Evolutionary conservation across 352 stramenopile genomes (phyloP).

Genomic region (Pythium monospermum): DNA sequence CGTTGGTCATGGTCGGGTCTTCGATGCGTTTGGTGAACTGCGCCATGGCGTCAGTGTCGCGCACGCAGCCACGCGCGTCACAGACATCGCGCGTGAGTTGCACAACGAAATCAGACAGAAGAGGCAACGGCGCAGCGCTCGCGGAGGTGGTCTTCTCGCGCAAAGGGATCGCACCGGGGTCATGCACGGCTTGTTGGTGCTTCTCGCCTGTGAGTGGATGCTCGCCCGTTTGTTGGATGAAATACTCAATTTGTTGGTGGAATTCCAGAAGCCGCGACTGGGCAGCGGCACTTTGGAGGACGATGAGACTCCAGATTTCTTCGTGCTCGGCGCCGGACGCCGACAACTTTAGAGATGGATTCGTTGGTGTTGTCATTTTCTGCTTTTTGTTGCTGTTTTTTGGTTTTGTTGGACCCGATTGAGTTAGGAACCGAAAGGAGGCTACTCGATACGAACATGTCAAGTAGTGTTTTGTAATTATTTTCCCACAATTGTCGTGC

Average conservation of each 20-base stretch:
- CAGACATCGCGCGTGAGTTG: constrained; percentile 37
- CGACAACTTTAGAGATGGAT: background rate
- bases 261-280: constrained; percentile 40
- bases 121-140: constrained; percentile 10
- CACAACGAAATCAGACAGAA: constrained; percentile 40
- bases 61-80: constrained; percentile 28
- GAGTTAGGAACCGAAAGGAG: no score
- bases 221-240: constrained; percentile 44
- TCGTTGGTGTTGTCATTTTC: background rate
- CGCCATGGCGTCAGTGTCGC: constrained; percentile 30
- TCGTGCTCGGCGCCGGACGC: constrained; percentile 9
- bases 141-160: constrained; percentile 21
- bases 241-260: constrained; percentile 66
- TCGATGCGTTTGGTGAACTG: constrained; percentile 32
- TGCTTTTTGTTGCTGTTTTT: background rate
- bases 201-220: constrained; percentile 36
- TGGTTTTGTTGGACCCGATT: background rate
- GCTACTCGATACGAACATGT: no score
- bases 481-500: no score
- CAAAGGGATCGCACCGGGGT: constrained; percentile 23
- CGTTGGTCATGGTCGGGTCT: constrained; percentile 31
- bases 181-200: constrained; percentile 15
- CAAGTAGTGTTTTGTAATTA: no score
- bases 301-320: constrained; percentile 45
- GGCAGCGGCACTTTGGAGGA: constrained; percentile 52